These are phyloP conservation scores for Pseudofabraea citricarpa DNA, from an alignment of 2,329 filamentous ascomycete genomes.

Conservation along the genomic window DNA sequence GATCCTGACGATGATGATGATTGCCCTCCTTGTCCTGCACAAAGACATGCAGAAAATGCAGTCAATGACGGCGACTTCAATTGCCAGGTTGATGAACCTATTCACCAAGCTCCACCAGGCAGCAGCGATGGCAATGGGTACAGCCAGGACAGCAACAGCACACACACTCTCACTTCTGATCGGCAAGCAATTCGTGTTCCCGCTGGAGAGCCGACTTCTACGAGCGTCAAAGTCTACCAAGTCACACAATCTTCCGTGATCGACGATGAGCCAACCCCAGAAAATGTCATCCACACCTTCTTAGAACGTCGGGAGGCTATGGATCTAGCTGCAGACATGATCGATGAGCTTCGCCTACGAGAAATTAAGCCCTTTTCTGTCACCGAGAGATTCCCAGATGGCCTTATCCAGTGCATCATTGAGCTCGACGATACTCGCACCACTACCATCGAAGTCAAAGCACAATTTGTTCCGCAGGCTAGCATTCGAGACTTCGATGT, in stretches of 20 bases:
- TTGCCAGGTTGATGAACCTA: too few relatives aligned
- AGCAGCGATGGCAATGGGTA: too few relatives aligned
- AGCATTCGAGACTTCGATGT: not conserved
- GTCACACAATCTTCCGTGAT: not conserved
- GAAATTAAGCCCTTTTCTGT: not conserved
- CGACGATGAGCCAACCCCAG: not conserved
- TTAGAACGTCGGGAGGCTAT: not conserved
- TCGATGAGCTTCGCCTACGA: not conserved
- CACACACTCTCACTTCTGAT: too few relatives aligned
- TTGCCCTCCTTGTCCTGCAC: not conserved
- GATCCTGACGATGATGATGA: slow-evolving; percentile 4
- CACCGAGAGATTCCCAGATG: not conserved
- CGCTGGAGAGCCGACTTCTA: not conserved
- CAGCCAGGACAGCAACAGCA: too few relatives aligned
- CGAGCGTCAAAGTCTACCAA: not conserved
- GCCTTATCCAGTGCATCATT: not conserved
- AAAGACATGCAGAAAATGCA: not conserved
- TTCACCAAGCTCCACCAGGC: too few relatives aligned
- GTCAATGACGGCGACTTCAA: not conserved
- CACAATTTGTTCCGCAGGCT: not conserved
- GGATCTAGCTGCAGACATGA: not conserved
- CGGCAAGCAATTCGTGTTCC: not conserved
- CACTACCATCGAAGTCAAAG: not conserved
- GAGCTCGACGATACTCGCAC: not conserved
- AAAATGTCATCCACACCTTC: not conserved